These are phyloP conservation scores for Boletales sp. DNA, from an alignment of 768 basidiomycete species.

Conservation along the genomic window DNA sequence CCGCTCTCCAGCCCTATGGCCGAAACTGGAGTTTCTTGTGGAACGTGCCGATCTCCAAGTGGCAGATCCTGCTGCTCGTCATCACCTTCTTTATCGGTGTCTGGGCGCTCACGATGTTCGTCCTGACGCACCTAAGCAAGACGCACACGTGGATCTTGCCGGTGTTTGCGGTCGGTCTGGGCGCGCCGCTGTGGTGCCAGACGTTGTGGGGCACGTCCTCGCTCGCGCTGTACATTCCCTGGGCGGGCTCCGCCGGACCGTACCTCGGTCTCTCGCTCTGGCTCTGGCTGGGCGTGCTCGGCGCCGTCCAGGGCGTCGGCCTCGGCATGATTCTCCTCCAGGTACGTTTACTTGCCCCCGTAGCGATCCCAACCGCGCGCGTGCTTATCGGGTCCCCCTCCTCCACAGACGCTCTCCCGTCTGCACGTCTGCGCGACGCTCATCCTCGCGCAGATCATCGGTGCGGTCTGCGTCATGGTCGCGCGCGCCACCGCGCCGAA, in stretches of 20 bases:
- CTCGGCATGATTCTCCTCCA: slow-evolving; percentile 88
- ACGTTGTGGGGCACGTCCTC: slow-evolving; percentile 97
- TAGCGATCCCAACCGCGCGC: no score
- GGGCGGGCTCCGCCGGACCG: slow-evolving; percentile 83
- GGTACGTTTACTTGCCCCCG: slow-evolving; percentile 29
- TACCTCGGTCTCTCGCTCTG: slow-evolving; percentile 88
- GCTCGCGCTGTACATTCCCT: slow-evolving; percentile 88
- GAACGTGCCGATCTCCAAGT: slow-evolving; percentile 77
- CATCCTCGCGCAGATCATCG: slow-evolving; percentile 86
- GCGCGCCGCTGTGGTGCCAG: slow-evolving; percentile 94
- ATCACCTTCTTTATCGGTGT: slow-evolving; percentile 82
- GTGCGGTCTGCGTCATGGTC: slow-evolving; percentile 87
- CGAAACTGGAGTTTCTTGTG: slow-evolving; percentile 95
- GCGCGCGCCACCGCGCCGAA: slow-evolving; percentile 90
- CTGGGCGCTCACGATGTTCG: slow-evolving; percentile 70
- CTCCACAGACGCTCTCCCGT: slow-evolving; percentile 76
- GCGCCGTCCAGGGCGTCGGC: slow-evolving; percentile 92
- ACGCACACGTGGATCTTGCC: slow-evolving; percentile 94
- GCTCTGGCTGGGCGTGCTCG: slow-evolving; percentile 94
- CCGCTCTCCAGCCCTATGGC: slow-evolving; percentile 65
- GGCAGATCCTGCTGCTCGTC: slow-evolving; percentile 79
- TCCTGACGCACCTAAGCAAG: slow-evolving; percentile 85
- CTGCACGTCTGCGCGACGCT: slow-evolving; percentile 93
- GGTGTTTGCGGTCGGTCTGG: slow-evolving; percentile 92
- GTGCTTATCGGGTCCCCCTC: no score